Base-by-base conservation (phyloP, 2,329 filamentous ascomycete genomes). In the Graphilbum ipis-grandicollis region DNA sequence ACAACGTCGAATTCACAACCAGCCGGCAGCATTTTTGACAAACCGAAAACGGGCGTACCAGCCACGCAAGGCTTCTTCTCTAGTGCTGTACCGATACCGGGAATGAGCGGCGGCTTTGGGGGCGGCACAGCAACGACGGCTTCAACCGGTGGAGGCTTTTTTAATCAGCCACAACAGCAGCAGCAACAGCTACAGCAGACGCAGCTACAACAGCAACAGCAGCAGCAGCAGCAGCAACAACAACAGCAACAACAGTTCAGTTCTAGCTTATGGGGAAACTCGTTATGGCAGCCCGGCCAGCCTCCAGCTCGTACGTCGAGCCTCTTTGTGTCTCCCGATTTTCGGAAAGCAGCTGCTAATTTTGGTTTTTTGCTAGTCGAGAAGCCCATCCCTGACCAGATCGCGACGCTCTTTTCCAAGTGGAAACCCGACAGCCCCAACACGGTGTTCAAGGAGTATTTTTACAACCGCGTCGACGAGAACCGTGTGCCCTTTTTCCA, bases 391-490 rank as follows among this genome's bases (percentile, higher is more conserved):
- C 65, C 73, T 17, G 76, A 85, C 39, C 81, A 88, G 53, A 80
- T 86, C 53, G 63, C 67, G 42, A 63, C 74, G 19, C 66, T 90
- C 30, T 61, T 72, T 36, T 63, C 72, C 41, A 85, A 86, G 58
- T 90, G 82, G 82, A 66, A 80, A 42, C 75, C 79, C 1, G 56
- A 65, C 19, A 69, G 66, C 52, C 66, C 72, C 18, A 73, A 72
- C 51, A 85, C 79, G 48, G 71, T 70, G 21, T 84, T 90, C 60
- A 79, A 83, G 54, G 65, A 80, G 51, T 88, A 88, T 61, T 83
- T 90, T 54, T 92, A 90, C 65, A 90, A 90, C 58, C 75, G 81
- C 46, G 80, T 86, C 43, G 75, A 79, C 44, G 72, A 79, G 48
- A 69, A 72, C 36, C 68, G 70, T 51, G 75, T 79, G n/a, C 79